A percentile compares a stretch with the other conserved stretches of the same genome.
These are phyloP conservation scores for Ceratocystis huliohia DNA, from an alignment of 2,329 filamentous ascomycete genomes.

Conservation along the genomic window DNA sequence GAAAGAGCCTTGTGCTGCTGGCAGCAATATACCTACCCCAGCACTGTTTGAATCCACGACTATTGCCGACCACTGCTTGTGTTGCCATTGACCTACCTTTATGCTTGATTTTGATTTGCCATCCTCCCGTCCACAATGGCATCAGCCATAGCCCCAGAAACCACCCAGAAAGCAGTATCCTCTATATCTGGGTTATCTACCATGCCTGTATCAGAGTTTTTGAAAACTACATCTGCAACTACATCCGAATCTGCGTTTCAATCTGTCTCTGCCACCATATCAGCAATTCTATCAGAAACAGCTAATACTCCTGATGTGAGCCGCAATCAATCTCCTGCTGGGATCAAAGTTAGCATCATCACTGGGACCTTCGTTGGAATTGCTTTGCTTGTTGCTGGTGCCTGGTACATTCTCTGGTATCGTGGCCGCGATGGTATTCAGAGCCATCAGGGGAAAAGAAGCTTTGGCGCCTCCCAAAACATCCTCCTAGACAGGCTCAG, in stretches of 20 bases:
- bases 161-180: background rate
- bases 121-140: background rate
- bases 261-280: background rate
- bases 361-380: slow-evolving; percentile 32
- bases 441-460: slow-evolving; percentile 13
- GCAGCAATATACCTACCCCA: background rate
- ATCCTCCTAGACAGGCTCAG: too few species aligned
- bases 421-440: slow-evolving; percentile 26
- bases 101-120: background rate
- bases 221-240: background rate
- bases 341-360: slow-evolving; percentile 38
- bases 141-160: background rate
- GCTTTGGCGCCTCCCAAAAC: too few species aligned
- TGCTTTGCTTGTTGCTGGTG: slow-evolving; percentile 30
- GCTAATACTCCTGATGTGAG: background rate
- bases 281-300: background rate
- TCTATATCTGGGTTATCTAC: background rate
- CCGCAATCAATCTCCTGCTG: slow-evolving; percentile 24
- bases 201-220: background rate
- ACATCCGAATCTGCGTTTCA: background rate
- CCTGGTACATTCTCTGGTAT: slow-evolving; percentile 35
- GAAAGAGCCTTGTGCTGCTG: background rate
- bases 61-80: too few species aligned
- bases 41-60: too few species aligned
- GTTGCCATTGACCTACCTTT: too few species aligned